These are phyloP conservation scores for Gynostemma pentaphyllum DNA, from an alignment of 306 rosid genomes.

Conservation along the genomic window DNA sequence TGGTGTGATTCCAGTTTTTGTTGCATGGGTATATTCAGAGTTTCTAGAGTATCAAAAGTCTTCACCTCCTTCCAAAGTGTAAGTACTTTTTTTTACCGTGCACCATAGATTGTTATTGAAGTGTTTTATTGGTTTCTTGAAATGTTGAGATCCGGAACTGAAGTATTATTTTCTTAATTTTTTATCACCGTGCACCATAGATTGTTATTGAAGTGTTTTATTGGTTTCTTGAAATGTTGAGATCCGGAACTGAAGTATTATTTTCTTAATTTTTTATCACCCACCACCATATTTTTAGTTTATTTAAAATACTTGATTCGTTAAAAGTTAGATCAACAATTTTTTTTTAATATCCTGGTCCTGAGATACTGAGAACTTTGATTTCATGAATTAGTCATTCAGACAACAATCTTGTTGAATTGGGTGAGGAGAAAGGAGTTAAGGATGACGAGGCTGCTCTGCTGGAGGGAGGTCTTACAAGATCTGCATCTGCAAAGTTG, in stretches of 20 bases:
- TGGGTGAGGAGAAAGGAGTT: conserved; percentile 61
- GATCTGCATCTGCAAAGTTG: conserved; percentile 65
- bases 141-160: neutral
- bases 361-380: conserved; percentile 10
- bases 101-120: neutral
- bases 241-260: neutral
- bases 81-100: conserved; percentile 25
- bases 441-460: conserved; percentile 79
- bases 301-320: neutral
- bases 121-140: neutral
- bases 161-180: neutral
- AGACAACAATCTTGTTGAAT: conserved; percentile 69
- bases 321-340: neutral
- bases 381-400: conserved; percentile 57
- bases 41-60: conserved; percentile 69
- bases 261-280: no score
- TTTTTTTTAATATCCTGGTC: conserved; percentile 10
- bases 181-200: no score
- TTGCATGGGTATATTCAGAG: conserved; percentile 90
- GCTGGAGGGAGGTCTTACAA: conserved; percentile 82
- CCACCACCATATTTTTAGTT: neutral
- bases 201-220: neutral
- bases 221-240: neutral
- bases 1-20: conserved; percentile 77
- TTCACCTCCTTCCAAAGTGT: conserved; percentile 65